phyloP scores from a whole-genome alignment of 2,329 filamentous ascomycete genomes.

The Tolypocladium sp. region DNA sequence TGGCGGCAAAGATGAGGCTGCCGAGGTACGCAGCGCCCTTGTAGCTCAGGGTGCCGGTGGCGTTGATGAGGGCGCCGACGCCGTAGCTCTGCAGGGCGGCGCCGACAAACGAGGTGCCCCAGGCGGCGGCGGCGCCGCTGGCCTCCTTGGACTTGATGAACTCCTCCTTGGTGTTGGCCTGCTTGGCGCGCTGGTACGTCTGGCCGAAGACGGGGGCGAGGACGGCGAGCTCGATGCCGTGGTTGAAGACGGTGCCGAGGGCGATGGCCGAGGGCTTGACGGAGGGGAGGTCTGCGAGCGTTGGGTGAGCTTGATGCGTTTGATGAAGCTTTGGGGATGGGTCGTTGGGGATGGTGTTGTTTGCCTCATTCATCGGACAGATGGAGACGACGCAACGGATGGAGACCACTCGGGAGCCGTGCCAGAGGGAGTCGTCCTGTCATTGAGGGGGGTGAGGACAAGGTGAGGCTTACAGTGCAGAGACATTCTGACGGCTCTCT shows the following conservation, averaged over 20 bases:
- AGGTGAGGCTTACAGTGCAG: slow-evolving; percentile 42
- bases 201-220: slow-evolving; percentile 86
- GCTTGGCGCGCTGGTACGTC: slow-evolving; percentile 87
- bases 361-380: not conserved
- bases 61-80: slow-evolving; percentile 84
- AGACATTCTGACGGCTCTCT: slow-evolving; percentile 38
- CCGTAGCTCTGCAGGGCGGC: slow-evolving; percentile 85
- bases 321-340: not conserved
- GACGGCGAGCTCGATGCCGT: slow-evolving; percentile 80
- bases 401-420: not conserved
- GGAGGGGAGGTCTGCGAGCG: slow-evolving; percentile 45
- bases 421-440: too few relatives aligned
- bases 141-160: slow-evolving; percentile 92
- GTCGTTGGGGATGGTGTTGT: not conserved
- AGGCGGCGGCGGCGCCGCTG: slow-evolving; percentile 75
- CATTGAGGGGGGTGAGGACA: not conserved
- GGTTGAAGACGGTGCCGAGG: slow-evolving; percentile 92
- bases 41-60: slow-evolving; percentile 89
- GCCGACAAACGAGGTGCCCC: slow-evolving; percentile 83
- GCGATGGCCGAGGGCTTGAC: slow-evolving; percentile 98
- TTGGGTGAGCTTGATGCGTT: slow-evolving; percentile 2
- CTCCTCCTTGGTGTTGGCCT: slow-evolving; percentile 90
- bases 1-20: slow-evolving; percentile 82
- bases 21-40: slow-evolving; percentile 96
- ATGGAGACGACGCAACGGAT: not conserved